Base-by-base conservation (phyloP, 176 grass and related monocot species). In the Triticum aestivum region DNA sequence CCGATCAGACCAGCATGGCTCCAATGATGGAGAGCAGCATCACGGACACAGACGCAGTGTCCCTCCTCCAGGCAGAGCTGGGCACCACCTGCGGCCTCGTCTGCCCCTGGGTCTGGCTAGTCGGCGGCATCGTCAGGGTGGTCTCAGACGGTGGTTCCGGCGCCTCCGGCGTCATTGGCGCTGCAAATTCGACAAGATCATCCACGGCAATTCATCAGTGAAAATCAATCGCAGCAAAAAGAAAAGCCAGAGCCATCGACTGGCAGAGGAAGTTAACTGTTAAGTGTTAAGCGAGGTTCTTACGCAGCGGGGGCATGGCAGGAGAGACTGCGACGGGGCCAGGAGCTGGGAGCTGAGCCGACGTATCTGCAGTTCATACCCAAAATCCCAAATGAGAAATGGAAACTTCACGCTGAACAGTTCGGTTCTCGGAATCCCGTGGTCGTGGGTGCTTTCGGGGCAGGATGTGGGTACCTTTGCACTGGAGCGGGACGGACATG, bases 401-500 rank as follows among this genome's bases (percentile, higher is more conserved):
- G 18, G 18, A 21, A 3, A 59, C 20, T 21, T 59, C 56, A 59
- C 56, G 2, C 18, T 21, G 18, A 59, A 9, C 56, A 59, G 6
- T 20, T 20, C 6, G 56, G 21, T 21, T 59, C 56, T 3, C 56
- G 23, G 23, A 24, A 24, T 24, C 23, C 23, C 23, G 23, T 24
- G 23, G 23, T 24, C 23, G 56, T 0, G 18, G 56, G 56, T 3
- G 56, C 56, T 59, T 59, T 21, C 56, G 56, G 56, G 56, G 9
- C 56, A 59, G 56, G 56, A 59, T 9, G 39, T 26, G 12, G n/a
- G 13, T 23, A 88, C 85, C 95, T 89, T 38, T 62, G 91, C 96
- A 98, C 63, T 94, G 85, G 15, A 98, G 84, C 2, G 96, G 93
- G 34, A 94, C 92, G 8, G 96, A 85, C 82, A 24, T 75, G 20